A percentile compares a stretch with the other conserved stretches of the same genome.
Evolutionary conservation across 148 eudicot genomes (phyloP).

Genomic region (Dianthus caryophyllus): DNA sequence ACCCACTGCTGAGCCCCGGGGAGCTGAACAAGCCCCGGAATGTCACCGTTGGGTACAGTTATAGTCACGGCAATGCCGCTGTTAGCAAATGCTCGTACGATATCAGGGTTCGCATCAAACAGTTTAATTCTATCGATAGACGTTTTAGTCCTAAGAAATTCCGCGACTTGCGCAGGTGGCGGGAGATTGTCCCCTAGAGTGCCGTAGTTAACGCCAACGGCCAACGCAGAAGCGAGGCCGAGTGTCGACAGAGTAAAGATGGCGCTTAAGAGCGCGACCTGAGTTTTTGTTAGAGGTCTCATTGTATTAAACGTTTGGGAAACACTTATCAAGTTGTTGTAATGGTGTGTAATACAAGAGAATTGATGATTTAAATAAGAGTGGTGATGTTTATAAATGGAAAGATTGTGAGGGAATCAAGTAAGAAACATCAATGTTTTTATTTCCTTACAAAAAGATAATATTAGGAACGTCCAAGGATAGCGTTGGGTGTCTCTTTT

Average conservation of each 20-base stretch:
- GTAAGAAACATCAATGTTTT: conserved; percentile 17
- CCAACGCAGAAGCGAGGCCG: conserved; percentile 11
- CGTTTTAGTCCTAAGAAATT: conserved; percentile 53
- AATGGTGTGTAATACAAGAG: conserved; percentile 3
- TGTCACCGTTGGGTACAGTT: conserved; percentile 67
- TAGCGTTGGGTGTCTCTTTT: too few species aligned
- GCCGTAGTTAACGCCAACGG: conserved; percentile 70
- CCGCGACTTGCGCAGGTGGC: conserved; percentile 62
- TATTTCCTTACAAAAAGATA: too few species aligned
- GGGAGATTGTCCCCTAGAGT: conserved; percentile 65
- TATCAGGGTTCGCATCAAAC: conserved; percentile 62
- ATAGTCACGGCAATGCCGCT: conserved; percentile 54
- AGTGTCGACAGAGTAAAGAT: conserved; percentile 4
- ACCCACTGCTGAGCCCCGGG: conserved; percentile 51
- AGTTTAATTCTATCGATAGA: conserved; percentile 55
- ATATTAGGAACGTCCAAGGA: too few species aligned
- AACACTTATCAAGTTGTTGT: neutral
- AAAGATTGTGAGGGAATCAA: conserved; percentile 18
- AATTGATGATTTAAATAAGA: conserved; percentile 16
- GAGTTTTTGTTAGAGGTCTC: neutral
- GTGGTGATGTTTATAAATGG: neutral
- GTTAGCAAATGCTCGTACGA: conserved; percentile 60
- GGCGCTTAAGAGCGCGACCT: neutral
- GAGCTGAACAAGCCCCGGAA: conserved; percentile 41
- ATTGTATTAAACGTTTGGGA: neutral